A percentile compares a stretch with the other conserved stretches of the same genome.
Conservation (phyloP, 441 rosid species). For the Gossypium schwendimanii region DNA sequence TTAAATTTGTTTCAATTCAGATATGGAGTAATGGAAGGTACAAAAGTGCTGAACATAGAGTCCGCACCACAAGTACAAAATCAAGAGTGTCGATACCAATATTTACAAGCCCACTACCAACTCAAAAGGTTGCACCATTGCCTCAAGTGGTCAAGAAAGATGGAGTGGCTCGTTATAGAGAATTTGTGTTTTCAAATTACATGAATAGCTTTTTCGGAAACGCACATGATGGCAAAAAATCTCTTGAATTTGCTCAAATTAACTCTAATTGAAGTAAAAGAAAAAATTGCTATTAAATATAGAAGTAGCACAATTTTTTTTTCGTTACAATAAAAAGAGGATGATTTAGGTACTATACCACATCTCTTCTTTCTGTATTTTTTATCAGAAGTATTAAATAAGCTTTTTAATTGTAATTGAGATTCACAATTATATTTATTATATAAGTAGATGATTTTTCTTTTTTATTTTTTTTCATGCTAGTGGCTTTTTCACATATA, state of each 20-base stretch:
- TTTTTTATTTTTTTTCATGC: too few species aligned
- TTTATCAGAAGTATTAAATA: neutral
- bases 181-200: neutral
- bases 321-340: neutral
- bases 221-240: slow-evolving; percentile 48
- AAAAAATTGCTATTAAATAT: neutral
- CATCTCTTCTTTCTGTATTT: neutral
- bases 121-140: slow-evolving; percentile 44
- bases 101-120: slow-evolving; percentile 37
- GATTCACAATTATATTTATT: neutral
- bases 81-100: slow-evolving; percentile 61
- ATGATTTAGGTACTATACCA: neutral
- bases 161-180: slow-evolving; percentile 23
- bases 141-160: slow-evolving; percentile 35
- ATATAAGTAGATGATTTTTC: too few species aligned
- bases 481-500: too few species aligned
- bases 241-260: slow-evolving; percentile 44
- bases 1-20: slow-evolving; percentile 12
- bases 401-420: neutral
- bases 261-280: neutral
- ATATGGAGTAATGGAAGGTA: slow-evolving; percentile 59
- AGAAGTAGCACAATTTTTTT: neutral
- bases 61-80: slow-evolving; percentile 36
- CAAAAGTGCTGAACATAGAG: slow-evolving; percentile 63
- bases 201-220: slow-evolving; percentile 23